These are phyloP conservation scores for Plantago elongata DNA, from an alignment of 257 asterid genomes.

Conservation along the genomic window DNA sequence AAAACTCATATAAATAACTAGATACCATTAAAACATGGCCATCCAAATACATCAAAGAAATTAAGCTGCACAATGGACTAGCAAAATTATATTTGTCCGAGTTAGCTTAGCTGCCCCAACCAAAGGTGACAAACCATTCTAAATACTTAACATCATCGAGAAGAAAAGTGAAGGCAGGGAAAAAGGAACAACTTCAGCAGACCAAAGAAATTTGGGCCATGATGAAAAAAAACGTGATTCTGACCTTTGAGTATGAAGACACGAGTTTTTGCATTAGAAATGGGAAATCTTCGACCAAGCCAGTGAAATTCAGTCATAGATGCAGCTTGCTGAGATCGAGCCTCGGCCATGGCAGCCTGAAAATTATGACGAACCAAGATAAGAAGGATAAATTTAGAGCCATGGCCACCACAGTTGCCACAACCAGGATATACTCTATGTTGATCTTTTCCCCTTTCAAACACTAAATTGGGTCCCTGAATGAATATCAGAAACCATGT, in stretches of 20 bases:
- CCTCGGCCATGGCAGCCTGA: constrained; percentile 97
- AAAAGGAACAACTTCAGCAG: neutral
- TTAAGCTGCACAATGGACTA: neutral
- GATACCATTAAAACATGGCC: constrained; percentile 12
- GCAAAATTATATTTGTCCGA: constrained; percentile 2
- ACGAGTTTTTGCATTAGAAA: constrained; percentile 91
- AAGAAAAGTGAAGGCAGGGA: constrained; percentile 4
- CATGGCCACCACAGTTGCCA: too few relatives aligned
- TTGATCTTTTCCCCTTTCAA: too few relatives aligned
- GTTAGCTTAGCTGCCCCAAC: constrained; percentile 11
- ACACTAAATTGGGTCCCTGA: too few relatives aligned
- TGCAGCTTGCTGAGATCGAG: constrained; percentile 97
- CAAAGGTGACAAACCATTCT: constrained; percentile 5
- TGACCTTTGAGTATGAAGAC: constrained; percentile 87
- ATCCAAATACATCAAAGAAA: constrained; percentile 9
- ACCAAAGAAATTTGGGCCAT: neutral
- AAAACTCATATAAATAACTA: neutral
- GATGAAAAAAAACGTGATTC: constrained; percentile 10
- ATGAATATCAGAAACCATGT: too few relatives aligned
- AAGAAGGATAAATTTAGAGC: constrained; percentile 3
- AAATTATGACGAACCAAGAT: constrained; percentile 24
- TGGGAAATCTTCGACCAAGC: constrained; percentile 86
- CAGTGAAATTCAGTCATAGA: constrained; percentile 91
- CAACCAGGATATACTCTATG: too few relatives aligned
- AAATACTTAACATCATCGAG: neutral